Evolutionary conservation across 2,329 filamentous ascomycete genomes (phyloP).

Genomic region (Capronia coronata): DNA sequence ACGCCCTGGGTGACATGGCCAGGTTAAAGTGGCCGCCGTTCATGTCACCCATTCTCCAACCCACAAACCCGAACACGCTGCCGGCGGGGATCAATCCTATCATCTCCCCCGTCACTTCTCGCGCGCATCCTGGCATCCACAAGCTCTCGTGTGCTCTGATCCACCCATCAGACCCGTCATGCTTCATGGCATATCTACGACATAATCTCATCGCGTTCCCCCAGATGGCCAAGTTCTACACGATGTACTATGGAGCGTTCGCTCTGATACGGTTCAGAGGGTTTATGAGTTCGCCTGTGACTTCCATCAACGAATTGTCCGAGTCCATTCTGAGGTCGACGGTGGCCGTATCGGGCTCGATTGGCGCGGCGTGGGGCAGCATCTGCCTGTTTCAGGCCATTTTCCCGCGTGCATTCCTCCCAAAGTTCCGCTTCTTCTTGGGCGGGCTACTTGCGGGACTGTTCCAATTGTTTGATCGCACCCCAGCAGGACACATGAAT

Average conservation of each 20-base stretch:
- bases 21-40: conserved; percentile 79
- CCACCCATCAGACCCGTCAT: conserved; percentile 82
- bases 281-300: conserved; percentile 63
- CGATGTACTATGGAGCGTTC: conserved; percentile 61
- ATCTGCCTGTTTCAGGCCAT: conserved; percentile 82
- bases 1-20: conserved; percentile 75
- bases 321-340: conserved; percentile 66
- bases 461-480: conserved; percentile 71
- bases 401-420: conserved; percentile 66
- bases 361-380: conserved; percentile 79
- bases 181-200: conserved; percentile 75
- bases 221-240: conserved; percentile 66
- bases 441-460: conserved; percentile 78
- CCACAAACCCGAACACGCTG: conserved; percentile 52
- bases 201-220: conserved; percentile 84
- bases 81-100: conserved; percentile 60
- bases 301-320: conserved; percentile 60
- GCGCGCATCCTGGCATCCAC: conserved; percentile 79
- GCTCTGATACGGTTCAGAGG: conserved; percentile 61
- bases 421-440: conserved; percentile 82
- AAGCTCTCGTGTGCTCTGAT: conserved; percentile 77
- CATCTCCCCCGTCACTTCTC: conserved; percentile 70
- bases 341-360: conserved; percentile 71
- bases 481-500: conserved; percentile 46
- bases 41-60: conserved; percentile 80